These are phyloP conservation scores for Cladobotryum protrusum DNA, from an alignment of 2,329 filamentous ascomycete genomes.

Conservation along the genomic window DNA sequence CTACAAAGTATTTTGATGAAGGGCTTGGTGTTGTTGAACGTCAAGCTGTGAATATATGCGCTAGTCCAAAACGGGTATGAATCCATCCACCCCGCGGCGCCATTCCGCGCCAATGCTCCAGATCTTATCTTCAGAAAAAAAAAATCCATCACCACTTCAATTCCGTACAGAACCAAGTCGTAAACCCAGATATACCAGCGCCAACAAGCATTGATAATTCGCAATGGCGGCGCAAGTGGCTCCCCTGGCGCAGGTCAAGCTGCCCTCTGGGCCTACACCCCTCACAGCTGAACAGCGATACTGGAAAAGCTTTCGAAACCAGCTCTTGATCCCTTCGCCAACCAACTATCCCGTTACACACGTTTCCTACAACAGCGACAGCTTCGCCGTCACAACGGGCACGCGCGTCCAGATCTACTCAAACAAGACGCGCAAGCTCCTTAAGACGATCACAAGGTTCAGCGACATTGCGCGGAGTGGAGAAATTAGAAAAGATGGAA, in stretches of 20 bases:
- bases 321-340: constrained; percentile 82
- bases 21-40: too few relatives aligned
- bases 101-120: constrained; percentile 15
- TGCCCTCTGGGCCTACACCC: constrained; percentile 74
- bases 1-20: neutral
- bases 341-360: constrained; percentile 85
- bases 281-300: constrained; percentile 90
- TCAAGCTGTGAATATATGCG: too few relatives aligned
- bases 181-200: neutral
- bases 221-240: constrained; percentile 81
- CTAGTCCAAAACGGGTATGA: constrained; percentile 5
- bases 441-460: constrained; percentile 93
- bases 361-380: constrained; percentile 70
- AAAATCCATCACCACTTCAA: constrained; percentile 17
- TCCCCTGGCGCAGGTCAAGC: constrained; percentile 72
- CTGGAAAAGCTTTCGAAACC: constrained; percentile 93
- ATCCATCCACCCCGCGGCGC: constrained; percentile 3
- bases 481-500: constrained; percentile 80
- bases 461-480: constrained; percentile 85
- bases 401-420: constrained; percentile 92
- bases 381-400: constrained; percentile 92
- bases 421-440: constrained; percentile 79
- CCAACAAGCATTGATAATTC: constrained; percentile 8
- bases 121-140: constrained; percentile 24
- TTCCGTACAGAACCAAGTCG: too few relatives aligned